Percentiles rank a stretch among this genome's conserved stretches.
Evolutionary conservation across 2,329 filamentous ascomycete genomes (phyloP).

Genomic region (Pseudogymnoascus destructans): DNA sequence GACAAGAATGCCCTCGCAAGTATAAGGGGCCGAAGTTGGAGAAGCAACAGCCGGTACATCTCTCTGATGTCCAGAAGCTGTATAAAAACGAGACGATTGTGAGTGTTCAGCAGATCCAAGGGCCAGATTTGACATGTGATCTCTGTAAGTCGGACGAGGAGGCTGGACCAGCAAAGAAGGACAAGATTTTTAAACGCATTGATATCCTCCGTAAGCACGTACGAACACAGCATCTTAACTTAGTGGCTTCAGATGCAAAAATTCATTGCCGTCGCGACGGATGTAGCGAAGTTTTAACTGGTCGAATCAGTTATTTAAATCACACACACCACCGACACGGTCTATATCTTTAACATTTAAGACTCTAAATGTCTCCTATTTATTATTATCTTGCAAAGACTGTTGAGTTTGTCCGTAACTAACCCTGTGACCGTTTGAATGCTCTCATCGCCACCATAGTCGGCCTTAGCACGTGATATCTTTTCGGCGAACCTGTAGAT

Average conservation of each 20-base stretch:
- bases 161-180: conserved; percentile 10
- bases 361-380: not conserved
- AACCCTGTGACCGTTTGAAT: not conserved
- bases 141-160: conserved; percentile 10
- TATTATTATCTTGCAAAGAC: not conserved
- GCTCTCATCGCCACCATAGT: no score
- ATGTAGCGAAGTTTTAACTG: not conserved
- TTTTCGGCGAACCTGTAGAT: no score
- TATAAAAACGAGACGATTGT: not conserved
- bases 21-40: conserved; percentile 11
- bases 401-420: not conserved
- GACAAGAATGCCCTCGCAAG: conserved; percentile 16
- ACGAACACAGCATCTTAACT: conserved; percentile 6
- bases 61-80: not conserved
- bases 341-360: not conserved
- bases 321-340: not conserved
- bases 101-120: not conserved
- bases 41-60: not conserved
- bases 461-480: no score
- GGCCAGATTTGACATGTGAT: not conserved
- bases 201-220: conserved; percentile 11
- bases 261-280: not conserved
- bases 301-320: conserved; percentile 5
- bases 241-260: not conserved
- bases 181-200: conserved; percentile 9